Evolutionary conservation across 176 grass and related monocot genomes (phyloP).

Genomic region (Zea luxurians): DNA sequence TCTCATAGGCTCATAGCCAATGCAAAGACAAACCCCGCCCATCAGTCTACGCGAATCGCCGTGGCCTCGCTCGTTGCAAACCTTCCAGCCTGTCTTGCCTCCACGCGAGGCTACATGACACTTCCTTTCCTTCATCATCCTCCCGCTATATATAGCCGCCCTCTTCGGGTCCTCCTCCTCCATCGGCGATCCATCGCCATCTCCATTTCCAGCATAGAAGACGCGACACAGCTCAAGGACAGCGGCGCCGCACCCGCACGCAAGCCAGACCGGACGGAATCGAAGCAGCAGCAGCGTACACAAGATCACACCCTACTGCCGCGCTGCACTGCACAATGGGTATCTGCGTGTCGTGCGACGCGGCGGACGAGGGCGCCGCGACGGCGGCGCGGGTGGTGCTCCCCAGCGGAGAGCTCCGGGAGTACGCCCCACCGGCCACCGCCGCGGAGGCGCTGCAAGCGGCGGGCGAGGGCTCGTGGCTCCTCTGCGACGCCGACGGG

Average conservation of each 20-base stretch:
- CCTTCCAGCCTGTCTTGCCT: conserved; percentile 57
- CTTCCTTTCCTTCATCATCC: conserved; percentile 11
- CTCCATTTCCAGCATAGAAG: conserved; percentile 34
- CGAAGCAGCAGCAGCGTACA: background rate
- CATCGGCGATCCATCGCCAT: conserved; percentile 11
- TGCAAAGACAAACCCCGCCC: conserved; percentile 20
- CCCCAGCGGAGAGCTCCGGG: too few relatives aligned
- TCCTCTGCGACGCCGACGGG: conserved; percentile 84
- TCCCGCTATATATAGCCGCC: conserved; percentile 31
- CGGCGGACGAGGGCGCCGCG: too few relatives aligned
- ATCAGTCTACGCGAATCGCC: background rate
- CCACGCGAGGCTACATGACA: conserved; percentile 41
- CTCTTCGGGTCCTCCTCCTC: background rate
- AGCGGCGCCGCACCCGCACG: background rate
- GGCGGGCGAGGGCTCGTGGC: conserved; percentile 27
- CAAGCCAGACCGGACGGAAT: background rate
- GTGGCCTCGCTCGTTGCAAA: conserved; percentile 17
- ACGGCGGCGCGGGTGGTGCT: too few relatives aligned
- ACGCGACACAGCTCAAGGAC: background rate
- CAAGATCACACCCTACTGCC: background rate
- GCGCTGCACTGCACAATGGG: conserved; percentile 46
- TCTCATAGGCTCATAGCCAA: background rate
- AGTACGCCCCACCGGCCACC: too few relatives aligned
- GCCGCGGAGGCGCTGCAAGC: too few relatives aligned
- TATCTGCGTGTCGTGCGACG: conserved; percentile 17